phyloP scores from a whole-genome alignment of 257 asterid species.

The Solanum arcanum region DNA sequence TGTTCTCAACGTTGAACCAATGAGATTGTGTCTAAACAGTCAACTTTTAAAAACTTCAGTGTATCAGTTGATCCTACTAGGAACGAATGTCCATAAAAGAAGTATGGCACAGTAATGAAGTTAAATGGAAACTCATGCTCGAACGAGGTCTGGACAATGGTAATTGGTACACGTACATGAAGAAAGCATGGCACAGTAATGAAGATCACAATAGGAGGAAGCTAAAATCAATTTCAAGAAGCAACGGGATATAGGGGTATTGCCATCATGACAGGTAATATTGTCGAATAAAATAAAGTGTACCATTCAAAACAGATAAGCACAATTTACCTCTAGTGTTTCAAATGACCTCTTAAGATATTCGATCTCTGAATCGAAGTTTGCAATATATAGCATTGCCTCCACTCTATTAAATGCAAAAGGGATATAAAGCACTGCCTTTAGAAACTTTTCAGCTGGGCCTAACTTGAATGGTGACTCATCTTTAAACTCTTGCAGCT shows the following conservation, averaged over 20 bases:
- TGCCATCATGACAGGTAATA: neutral
- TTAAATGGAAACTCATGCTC: neutral
- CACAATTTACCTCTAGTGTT: slow-evolving; percentile 56
- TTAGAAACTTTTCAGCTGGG: slow-evolving; percentile 71
- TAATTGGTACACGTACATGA: neutral
- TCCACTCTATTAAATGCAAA: slow-evolving; percentile 71
- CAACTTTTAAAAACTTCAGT: neutral
- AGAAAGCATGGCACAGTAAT: neutral
- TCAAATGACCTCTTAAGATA: slow-evolving; percentile 67
- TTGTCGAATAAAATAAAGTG: neutral
- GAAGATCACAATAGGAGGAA: neutral
- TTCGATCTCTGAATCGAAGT: slow-evolving; percentile 59
- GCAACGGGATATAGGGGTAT: neutral
- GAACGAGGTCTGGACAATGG: neutral
- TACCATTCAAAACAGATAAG: neutral
- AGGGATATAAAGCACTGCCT: slow-evolving; percentile 65
- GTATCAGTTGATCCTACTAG: neutral
- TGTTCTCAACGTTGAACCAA: neutral
- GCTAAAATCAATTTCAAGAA: neutral
- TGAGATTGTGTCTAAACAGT: neutral
- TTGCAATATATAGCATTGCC: slow-evolving; percentile 65
- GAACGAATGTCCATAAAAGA: neutral
- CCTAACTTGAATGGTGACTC: slow-evolving; percentile 60
- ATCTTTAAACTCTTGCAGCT: slow-evolving; percentile 47
- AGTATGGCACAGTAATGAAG: neutral